Conservation (phyloP, 176 grass and related monocot species). For the Chrysopogon serrulatus region DNA sequence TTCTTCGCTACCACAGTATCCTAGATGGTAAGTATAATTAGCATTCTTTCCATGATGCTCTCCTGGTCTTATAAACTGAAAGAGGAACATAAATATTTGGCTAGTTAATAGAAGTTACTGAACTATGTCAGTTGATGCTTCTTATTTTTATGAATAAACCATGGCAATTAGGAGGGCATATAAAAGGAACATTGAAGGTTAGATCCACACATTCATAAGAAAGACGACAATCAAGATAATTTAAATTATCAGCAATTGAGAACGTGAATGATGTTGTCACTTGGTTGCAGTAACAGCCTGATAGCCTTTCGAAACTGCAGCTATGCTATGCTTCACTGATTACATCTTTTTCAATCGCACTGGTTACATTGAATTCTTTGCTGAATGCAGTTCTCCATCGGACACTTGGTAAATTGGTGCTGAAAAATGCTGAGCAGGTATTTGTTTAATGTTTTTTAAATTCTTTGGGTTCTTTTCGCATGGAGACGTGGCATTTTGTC, state of each 20-base stretch:
- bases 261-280: background rate
- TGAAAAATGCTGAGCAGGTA: conserved; percentile 93
- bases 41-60: background rate
- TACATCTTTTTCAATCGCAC: background rate
- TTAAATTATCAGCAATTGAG: background rate
- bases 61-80: background rate
- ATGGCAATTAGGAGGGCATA: background rate
- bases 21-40: conserved; percentile 65
- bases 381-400: conserved; percentile 56
- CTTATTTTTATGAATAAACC: background rate
- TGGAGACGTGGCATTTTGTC: background rate
- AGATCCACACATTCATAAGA: background rate
- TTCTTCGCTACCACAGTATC: conserved; percentile 90
- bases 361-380: background rate
- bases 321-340: background rate
- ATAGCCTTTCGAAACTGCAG: background rate
- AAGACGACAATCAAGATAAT: background rate
- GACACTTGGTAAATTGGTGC: conserved; percentile 69
- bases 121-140: background rate
- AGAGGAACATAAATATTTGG: background rate
- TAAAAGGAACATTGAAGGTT: background rate
- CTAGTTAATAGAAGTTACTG: background rate
- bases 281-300: background rate
- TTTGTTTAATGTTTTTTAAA: background rate
- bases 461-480: background rate